Conservation (phyloP, 2,329 filamentous ascomycete genomes). For the Ilyonectria robusta region DNA sequence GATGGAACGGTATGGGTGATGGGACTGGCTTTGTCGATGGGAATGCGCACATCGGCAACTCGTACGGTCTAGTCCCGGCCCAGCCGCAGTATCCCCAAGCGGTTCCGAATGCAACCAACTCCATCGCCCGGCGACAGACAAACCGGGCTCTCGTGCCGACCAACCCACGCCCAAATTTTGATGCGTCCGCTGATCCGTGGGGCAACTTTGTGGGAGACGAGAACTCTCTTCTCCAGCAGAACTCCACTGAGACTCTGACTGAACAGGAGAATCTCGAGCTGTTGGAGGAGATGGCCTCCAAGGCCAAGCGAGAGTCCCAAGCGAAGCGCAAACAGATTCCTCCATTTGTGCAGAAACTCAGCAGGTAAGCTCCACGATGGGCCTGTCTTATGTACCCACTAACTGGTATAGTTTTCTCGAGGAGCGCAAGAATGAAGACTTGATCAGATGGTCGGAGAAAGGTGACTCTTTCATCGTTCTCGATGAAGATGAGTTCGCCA, state of each 20-base stretch:
- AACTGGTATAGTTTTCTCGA: constrained; percentile 80
- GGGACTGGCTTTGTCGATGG: constrained; percentile 55
- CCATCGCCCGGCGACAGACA: constrained; percentile 66
- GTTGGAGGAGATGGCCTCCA: constrained; percentile 82
- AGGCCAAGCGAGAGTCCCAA: constrained; percentile 89
- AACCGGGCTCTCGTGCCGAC: constrained; percentile 66
- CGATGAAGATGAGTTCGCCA: constrained; percentile 98
- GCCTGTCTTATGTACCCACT: constrained; percentile 33
- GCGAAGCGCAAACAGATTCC: constrained; percentile 95
- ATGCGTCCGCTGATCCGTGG: constrained; percentile 58
- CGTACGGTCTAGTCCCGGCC: constrained; percentile 57
- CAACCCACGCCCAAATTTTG: constrained; percentile 55
- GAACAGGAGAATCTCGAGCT: constrained; percentile 82
- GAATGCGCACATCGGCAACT: constrained; percentile 51
- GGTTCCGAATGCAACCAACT: constrained; percentile 59
- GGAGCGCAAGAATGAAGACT: constrained; percentile 90
- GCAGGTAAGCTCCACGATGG: constrained; percentile 76
- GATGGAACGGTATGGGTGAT: constrained; percentile 61
- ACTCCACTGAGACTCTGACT: constrained; percentile 49
- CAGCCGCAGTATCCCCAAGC: constrained; percentile 53
- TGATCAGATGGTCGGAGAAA: constrained; percentile 97
- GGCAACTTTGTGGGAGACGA: constrained; percentile 60
- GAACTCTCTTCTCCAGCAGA: constrained; percentile 55
- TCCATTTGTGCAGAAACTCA: constrained; percentile 97
- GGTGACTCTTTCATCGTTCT: constrained; percentile 97